These are phyloP conservation scores for Cladophialophora chaetospira DNA, from an alignment of 2,329 filamentous ascomycete genomes.

Conservation along the genomic window DNA sequence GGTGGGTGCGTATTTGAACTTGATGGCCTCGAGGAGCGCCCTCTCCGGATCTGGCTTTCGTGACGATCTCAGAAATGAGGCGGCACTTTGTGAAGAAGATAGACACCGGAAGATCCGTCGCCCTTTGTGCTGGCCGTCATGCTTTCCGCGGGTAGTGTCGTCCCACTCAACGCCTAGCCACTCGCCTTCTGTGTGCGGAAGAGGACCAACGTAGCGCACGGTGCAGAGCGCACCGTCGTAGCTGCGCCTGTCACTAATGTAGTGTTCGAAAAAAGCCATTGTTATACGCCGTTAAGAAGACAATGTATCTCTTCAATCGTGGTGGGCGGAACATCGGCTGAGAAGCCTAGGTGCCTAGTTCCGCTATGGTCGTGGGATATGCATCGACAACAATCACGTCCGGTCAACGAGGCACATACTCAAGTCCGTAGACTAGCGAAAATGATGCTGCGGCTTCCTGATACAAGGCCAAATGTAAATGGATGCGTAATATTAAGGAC, in stretches of 20 bases:
- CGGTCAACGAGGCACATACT: too few species aligned
- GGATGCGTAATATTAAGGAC: too few species aligned
- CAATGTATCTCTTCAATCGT: too few species aligned
- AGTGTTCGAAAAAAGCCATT: conserved; percentile 3
- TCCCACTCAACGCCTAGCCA: conserved; percentile 99
- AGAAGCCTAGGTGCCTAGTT: too few species aligned
- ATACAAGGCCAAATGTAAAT: too few species aligned
- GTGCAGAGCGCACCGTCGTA: conserved; percentile 79
- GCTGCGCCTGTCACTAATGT: conserved; percentile 71
- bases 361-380: too few species aligned
- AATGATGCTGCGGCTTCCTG: too few species aligned
- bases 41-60: conserved; percentile 68
- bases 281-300: too few species aligned
- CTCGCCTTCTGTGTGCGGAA: conserved; percentile 72
- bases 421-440: too few species aligned
- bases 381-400: too few species aligned
- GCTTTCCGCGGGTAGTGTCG: conserved; percentile 80
- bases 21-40: conserved; percentile 77
- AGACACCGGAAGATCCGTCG: conserved; percentile 76
- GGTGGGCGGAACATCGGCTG: too few species aligned
- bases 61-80: conserved; percentile 82
- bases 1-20: conserved; percentile 76
- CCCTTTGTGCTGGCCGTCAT: conserved; percentile 80
- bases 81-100: conserved; percentile 59
- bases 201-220: conserved; percentile 76